phyloP scores from a whole-genome alignment of 441 rosid species.

The Pelargonium citronellum region DNA sequence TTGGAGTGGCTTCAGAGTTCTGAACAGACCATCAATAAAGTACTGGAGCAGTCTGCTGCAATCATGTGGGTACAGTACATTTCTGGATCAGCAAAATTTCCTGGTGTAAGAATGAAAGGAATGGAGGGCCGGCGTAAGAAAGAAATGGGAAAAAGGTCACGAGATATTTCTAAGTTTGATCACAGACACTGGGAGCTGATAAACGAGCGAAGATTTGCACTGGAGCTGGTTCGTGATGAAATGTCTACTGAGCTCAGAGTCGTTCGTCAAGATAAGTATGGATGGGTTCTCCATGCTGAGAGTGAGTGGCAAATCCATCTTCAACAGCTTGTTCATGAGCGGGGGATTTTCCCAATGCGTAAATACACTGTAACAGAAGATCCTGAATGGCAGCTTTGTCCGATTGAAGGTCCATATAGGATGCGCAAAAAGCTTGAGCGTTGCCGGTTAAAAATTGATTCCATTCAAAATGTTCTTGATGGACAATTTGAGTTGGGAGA shows the following conservation, averaged over 20 bases:
- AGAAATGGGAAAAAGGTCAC: conserved; percentile 88
- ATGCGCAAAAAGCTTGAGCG: conserved; percentile 99
- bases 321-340: conserved; percentile 97
- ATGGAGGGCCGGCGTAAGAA: conserved; percentile 92
- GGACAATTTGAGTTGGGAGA: conserved; percentile 73
- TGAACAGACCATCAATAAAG: conserved; percentile 70
- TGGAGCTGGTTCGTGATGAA: conserved; percentile 89
- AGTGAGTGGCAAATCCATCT: conserved; percentile 99
- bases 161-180: conserved; percentile 79
- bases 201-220: conserved; percentile 92
- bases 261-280: conserved; percentile 99
- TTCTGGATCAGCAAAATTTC: conserved; percentile 96
- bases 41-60: conserved; percentile 95
- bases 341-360: conserved; percentile 89
- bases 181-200: conserved; percentile 92
- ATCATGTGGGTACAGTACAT: conserved; percentile 98
- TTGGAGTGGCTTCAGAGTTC: conserved; percentile 86
- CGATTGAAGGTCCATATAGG: conserved; percentile 99
- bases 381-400: conserved; percentile 99
- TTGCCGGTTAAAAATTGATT: conserved; percentile 73
- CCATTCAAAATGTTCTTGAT: conserved; percentile 79
- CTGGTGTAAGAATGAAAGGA: conserved; percentile 94
- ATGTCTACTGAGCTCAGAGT: conserved; percentile 99
- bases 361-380: conserved; percentile 53
- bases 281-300: conserved; percentile 99